Conservation (phyloP, 495 filamentous ascomycete genomes). For the Neurospora terricola region DNA sequence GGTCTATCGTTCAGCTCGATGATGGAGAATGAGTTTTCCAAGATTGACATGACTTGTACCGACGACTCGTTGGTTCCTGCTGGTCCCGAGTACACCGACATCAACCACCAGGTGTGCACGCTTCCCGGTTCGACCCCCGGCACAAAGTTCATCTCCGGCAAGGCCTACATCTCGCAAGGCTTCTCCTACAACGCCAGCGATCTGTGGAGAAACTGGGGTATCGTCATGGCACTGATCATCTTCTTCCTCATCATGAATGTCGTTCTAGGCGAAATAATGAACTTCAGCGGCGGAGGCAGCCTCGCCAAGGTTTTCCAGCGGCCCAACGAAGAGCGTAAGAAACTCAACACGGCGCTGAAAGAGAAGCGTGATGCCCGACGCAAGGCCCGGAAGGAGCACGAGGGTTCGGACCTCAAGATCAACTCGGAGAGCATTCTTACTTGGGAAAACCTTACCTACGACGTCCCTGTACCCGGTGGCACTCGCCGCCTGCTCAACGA, state of each 20-base stretch:
- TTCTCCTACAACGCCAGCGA: constrained; percentile 53
- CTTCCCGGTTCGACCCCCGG: constrained; percentile 58
- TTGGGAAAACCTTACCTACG: constrained; percentile 71
- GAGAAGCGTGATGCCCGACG: constrained; percentile 46
- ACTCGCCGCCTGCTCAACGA: constrained; percentile 58
- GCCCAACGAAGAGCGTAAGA: constrained; percentile 59
- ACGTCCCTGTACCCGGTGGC: constrained; percentile 61
- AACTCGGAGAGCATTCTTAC: constrained; percentile 62
- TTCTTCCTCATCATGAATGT: constrained; percentile 61
- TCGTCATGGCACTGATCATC: constrained; percentile 56
- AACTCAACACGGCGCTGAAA: constrained; percentile 54
- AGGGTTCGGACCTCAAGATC: constrained; percentile 50
- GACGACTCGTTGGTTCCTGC: constrained; percentile 54
- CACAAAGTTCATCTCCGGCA: constrained; percentile 45
- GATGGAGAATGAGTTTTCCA: constrained; percentile 77
- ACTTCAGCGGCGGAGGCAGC: constrained; percentile 67
- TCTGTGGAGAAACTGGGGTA: constrained; percentile 70
- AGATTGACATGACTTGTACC: constrained; percentile 53
- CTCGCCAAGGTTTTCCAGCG: constrained; percentile 64
- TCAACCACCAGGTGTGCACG: constrained; percentile 65
- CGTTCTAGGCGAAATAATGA: constrained; percentile 65
- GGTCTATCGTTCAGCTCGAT: constrained; percentile 62
- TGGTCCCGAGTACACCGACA: constrained; percentile 53
- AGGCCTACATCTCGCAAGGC: constrained; percentile 49
- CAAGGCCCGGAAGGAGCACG: constrained; percentile 36